Evolutionary conservation across 106 monocot genomes (phyloP).

Genomic region (Hemerocallis citrina): DNA sequence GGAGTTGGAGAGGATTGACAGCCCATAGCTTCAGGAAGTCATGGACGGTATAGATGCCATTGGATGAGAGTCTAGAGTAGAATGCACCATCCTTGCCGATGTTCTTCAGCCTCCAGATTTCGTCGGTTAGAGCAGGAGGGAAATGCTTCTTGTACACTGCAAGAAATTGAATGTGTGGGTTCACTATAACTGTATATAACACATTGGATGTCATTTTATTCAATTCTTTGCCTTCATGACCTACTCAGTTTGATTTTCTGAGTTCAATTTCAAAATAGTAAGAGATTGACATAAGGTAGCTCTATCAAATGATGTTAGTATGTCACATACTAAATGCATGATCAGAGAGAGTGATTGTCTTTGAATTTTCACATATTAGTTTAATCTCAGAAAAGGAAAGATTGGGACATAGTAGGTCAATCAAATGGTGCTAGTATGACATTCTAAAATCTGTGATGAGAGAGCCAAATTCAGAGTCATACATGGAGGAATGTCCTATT

Average conservation of each 20-base stretch:
- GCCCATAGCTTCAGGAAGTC: constrained; percentile 46
- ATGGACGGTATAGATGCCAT: constrained; percentile 40
- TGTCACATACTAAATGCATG: neutral
- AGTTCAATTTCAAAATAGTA: neutral
- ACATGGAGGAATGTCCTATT: no score
- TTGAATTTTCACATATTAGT: no score
- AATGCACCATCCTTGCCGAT: constrained; percentile 58
- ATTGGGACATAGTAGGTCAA: no score
- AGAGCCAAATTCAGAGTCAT: no score
- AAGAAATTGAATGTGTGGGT: no score
- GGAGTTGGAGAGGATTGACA: constrained; percentile 20
- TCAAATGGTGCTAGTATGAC: no score
- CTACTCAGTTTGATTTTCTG: no score
- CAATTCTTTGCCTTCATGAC: no score
- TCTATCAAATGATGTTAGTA: neutral
- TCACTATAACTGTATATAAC: neutral
- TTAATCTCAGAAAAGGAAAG: no score
- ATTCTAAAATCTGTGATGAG: no score
- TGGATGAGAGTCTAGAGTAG: constrained; percentile 23
- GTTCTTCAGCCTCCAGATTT: constrained; percentile 62
- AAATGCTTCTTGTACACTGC: constrained; percentile 56
- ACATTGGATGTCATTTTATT: neutral
- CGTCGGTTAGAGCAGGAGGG: constrained; percentile 48
- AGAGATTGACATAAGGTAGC: neutral
- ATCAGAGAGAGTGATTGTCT: no score